Evolutionary conservation across 192 early-diverging fungal genomes (phyloP).

Genomic region (Coemansia sp.): DNA sequence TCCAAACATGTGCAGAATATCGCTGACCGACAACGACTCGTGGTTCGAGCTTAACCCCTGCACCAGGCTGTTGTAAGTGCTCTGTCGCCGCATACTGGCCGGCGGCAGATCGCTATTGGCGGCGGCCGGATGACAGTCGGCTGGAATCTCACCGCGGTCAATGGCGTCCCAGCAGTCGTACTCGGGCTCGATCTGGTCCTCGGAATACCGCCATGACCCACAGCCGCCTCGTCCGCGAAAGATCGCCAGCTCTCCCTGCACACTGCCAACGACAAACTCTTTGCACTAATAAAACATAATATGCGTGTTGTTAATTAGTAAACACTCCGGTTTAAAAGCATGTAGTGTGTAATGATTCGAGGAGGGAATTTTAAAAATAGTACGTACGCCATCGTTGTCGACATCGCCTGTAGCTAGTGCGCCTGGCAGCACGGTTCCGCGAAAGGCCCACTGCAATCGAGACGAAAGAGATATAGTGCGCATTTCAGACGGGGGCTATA

Average conservation of each 20-base stretch:
- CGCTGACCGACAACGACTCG: conserved; percentile 44
- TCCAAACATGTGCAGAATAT: conserved; percentile 48
- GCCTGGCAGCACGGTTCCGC: conserved; percentile 51
- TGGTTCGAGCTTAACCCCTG: conserved; percentile 20
- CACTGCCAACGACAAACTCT: conserved; percentile 57
- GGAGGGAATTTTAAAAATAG: too few relatives aligned
- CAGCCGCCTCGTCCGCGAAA: conserved; percentile 56
- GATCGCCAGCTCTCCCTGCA: conserved; percentile 55
- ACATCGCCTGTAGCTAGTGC: conserved; percentile 56
- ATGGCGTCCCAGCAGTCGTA: conserved; percentile 58
- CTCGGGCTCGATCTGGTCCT: conserved; percentile 53
- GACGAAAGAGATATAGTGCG: conserved; percentile 53
- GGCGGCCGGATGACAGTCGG: background rate
- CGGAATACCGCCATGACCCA: conserved; percentile 47
- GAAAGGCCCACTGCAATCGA: conserved; percentile 56
- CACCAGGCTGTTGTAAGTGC: conserved; percentile 32
- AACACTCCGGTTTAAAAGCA: background rate
- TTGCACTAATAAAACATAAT: conserved; percentile 40
- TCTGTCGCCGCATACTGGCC: conserved; percentile 21
- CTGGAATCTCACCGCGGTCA: conserved; percentile 38
- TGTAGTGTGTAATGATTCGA: background rate
- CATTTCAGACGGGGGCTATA: conserved; percentile 31
- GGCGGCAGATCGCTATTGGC: conserved; percentile 1
- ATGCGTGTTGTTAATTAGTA: background rate
- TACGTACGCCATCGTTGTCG: conserved; percentile 55